Conservation (phyloP, 352 stramenopile species). For the Pythium vanterpoolii region DNA sequence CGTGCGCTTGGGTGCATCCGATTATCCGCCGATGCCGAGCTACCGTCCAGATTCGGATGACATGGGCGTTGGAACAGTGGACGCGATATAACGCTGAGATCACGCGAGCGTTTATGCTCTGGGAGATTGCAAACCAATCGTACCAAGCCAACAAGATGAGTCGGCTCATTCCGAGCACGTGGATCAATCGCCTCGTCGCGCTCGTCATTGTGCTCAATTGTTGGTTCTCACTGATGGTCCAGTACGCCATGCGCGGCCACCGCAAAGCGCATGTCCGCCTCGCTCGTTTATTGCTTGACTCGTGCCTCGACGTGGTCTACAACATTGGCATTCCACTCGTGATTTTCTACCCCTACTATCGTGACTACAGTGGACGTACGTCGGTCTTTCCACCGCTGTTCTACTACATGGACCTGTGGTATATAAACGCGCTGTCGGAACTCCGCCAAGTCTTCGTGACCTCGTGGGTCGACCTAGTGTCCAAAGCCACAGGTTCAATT, state of each 20-base stretch:
- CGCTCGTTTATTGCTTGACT: slow-evolving; percentile 3
- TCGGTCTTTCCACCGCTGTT: not conserved
- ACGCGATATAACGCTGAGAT: not conserved
- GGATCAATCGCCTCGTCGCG: slow-evolving; percentile 16
- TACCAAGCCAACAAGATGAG: slow-evolving; percentile 20
- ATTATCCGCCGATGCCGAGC: not conserved
- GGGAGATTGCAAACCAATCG: slow-evolving; percentile 19
- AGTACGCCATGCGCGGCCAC: not conserved
- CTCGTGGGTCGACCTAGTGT: slow-evolving; percentile 14
- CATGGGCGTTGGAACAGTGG: not conserved
- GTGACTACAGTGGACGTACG: not conserved
- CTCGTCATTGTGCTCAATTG: slow-evolving; percentile 16
- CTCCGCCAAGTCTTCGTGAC: slow-evolving; percentile 20
- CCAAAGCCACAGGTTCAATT: not conserved
- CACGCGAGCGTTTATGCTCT: not conserved
- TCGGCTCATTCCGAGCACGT: not conserved
- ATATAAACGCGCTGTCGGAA: slow-evolving; percentile 12
- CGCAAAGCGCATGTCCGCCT: not conserved
- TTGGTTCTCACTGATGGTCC: slow-evolving; percentile 6
- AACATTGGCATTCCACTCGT: slow-evolving; percentile 9
- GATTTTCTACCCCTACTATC: not conserved
- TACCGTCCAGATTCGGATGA: not conserved
- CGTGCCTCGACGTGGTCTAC: slow-evolving; percentile 17
- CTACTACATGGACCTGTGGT: slow-evolving; percentile 9
- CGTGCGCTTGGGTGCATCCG: not conserved